Evolutionary conservation across 2,329 filamentous ascomycete species (phyloP).

Genomic region (Pseudogymnoascus sp.): DNA sequence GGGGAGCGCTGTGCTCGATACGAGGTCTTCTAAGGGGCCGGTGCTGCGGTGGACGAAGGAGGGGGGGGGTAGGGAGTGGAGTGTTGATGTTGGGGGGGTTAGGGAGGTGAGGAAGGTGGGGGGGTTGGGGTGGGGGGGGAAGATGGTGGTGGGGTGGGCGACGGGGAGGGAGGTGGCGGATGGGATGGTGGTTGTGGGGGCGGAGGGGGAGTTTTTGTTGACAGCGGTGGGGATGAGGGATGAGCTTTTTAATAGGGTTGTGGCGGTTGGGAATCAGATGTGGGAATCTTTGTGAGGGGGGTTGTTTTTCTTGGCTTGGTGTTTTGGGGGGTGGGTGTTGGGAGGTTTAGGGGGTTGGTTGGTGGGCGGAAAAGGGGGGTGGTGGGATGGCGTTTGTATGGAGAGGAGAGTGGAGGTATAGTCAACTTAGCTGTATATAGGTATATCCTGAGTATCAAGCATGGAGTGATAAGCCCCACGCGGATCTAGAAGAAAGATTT

Average conservation of each 20-base stretch:
- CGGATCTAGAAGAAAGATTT: not conserved
- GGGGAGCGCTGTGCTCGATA: slow-evolving; percentile 60
- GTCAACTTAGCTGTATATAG: not conserved
- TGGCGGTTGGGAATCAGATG: slow-evolving; percentile 71
- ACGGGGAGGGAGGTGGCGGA: slow-evolving; percentile 66
- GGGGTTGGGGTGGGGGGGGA: slow-evolving; percentile 77
- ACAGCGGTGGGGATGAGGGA: slow-evolving; percentile 67
- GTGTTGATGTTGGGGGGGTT: slow-evolving; percentile 62
- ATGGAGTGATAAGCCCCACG: not conserved
- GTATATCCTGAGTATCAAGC: not conserved
- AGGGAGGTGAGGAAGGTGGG: slow-evolving; percentile 69
- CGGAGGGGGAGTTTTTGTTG: slow-evolving; percentile 47
- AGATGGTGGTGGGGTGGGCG: slow-evolving; percentile 73
- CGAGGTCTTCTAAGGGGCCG: slow-evolving; percentile 37
- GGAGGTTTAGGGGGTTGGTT: not conserved
- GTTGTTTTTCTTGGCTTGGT: not conserved
- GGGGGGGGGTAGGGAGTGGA: slow-evolving; percentile 45
- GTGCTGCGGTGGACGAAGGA: slow-evolving; percentile 44
- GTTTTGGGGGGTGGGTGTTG: not conserved
- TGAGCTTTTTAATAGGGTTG: slow-evolving; percentile 70
- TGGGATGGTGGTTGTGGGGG: slow-evolving; percentile 53
- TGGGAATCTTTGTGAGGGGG: slow-evolving; percentile 64
- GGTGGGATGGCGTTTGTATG: not conserved
- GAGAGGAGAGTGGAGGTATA: not conserved
- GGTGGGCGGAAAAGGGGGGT: not conserved